Percentiles rank a stretch among this genome's conserved stretches.
phyloP scores from a whole-genome alignment of 306 rosid genomes.

The Morella rubra region DNA sequence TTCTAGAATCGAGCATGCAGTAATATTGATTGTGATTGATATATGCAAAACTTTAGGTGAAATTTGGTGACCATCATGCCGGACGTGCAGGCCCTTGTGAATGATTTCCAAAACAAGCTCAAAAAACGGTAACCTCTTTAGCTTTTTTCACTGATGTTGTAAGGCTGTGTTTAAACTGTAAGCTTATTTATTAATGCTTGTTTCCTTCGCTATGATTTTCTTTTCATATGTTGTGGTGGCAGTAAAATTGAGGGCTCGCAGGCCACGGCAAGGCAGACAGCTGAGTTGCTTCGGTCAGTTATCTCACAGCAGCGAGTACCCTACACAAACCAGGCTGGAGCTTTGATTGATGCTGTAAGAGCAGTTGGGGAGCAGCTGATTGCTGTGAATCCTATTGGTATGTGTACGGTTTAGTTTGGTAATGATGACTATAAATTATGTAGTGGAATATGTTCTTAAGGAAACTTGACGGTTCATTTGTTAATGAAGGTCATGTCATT shows the following conservation, averaged over 20 bases:
- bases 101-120: conserved; percentile 72
- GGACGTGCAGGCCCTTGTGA: conserved; percentile 74
- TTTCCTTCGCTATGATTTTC: background rate
- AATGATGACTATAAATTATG: background rate
- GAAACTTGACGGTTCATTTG: too few relatives aligned
- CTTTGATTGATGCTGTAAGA: conserved; percentile 78
- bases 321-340: conserved; percentile 75
- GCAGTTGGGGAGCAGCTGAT: conserved; percentile 90
- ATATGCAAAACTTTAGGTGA: conserved; percentile 27
- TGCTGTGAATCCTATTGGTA: conserved; percentile 94
- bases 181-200: background rate
- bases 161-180: conserved; percentile 4
- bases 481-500: background rate
- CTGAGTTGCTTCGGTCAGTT: conserved; percentile 78
- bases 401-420: conserved; percentile 8
- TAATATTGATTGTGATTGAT: background rate
- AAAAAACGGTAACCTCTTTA: conserved; percentile 62
- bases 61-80: conserved; percentile 63
- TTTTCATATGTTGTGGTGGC: conserved; percentile 20
- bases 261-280: conserved; percentile 81
- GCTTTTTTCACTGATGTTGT: conserved; percentile 9
- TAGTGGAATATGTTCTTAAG: background rate
- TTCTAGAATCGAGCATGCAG: too few relatives aligned
- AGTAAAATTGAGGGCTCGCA: conserved; percentile 96
- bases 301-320: conserved; percentile 86